These are phyloP conservation scores for Kalmanozyma brasiliensis DNA, from an alignment of 1,284 basidiomycete species.

Conservation along the genomic window DNA sequence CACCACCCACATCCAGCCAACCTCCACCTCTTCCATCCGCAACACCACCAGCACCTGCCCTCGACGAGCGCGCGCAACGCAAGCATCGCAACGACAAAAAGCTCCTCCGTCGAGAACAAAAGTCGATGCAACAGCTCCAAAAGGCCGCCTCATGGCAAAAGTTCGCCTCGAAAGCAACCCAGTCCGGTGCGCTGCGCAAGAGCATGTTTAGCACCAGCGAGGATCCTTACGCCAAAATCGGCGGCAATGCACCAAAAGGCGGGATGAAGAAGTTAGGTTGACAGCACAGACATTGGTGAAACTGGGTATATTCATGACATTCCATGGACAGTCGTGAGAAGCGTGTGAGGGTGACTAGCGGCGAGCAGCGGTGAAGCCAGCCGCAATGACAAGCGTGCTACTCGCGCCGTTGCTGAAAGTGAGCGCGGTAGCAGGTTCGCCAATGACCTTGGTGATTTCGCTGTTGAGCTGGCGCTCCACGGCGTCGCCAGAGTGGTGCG, in stretches of 20 bases:
- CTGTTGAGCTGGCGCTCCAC: conserved; percentile 47
- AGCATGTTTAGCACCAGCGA: conserved; percentile 97
- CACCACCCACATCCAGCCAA: conserved; percentile 23
- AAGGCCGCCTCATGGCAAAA: conserved; percentile 96
- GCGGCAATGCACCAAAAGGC: conserved; percentile 3
- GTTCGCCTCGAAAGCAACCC: conserved; percentile 79
- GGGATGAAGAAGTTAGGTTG: no score
- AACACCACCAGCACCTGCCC: not conserved
- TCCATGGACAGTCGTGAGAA: not conserved
- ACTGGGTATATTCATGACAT: conserved; percentile 6
- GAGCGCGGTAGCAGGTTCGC: conserved; percentile 55
- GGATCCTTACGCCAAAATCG: conserved; percentile 83
- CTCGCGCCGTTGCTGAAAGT: conserved; percentile 19
- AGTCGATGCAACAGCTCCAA: conserved; percentile 85
- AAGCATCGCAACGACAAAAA: conserved; percentile 97
- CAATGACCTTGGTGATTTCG: conserved; percentile 62
- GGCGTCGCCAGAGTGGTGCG: conserved; percentile 19
- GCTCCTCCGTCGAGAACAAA: conserved; percentile 82
- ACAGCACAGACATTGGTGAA: not conserved
- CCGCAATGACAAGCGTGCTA: conserved; percentile 55
- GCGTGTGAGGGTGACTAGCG: not conserved
- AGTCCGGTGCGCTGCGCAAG: conserved; percentile 77
- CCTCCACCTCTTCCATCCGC: conserved; percentile 68
- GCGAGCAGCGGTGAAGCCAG: conserved; percentile 25
- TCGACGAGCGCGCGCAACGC: conserved; percentile 49